phyloP scores from a whole-genome alignment of 768 basidiomycete species.

The Lyophyllum semitale region DNA sequence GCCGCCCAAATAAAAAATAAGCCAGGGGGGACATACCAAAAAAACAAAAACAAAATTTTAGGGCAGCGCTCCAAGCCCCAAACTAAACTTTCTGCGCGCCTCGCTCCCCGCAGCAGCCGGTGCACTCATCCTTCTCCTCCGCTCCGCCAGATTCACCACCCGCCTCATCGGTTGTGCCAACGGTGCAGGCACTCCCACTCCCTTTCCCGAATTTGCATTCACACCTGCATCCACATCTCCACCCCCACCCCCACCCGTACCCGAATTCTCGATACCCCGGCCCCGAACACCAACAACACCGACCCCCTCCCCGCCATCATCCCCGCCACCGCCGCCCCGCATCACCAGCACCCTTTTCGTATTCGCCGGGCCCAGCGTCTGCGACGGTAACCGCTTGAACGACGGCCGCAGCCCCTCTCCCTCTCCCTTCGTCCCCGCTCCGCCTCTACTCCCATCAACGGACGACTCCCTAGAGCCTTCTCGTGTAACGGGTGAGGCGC shows the following conservation, averaged over 20 bases:
- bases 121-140: conserved; percentile 37
- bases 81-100: background rate
- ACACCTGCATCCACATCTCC: background rate
- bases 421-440: background rate
- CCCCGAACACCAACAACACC: background rate
- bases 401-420: conserved; percentile 42
- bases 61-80: background rate
- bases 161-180: background rate
- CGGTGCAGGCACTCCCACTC: background rate
- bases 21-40: too few relatives aligned
- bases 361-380: conserved; percentile 62
- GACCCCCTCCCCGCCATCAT: conserved; percentile 18
- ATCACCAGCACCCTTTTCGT: conserved; percentile 53
- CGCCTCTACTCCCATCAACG: background rate
- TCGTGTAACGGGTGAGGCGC: too few relatives aligned
- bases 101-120: conserved; percentile 8
- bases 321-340: conserved; percentile 30
- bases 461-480: too few relatives aligned
- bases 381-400: conserved; percentile 74
- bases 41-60: background rate
- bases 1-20: too few relatives aligned
- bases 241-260: background rate
- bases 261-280: background rate
- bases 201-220: too few relatives aligned
- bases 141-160: conserved; percentile 25